Conservation (phyloP, 1,284 basidiomycete genomes). For the Irpex lacteus region DNA sequence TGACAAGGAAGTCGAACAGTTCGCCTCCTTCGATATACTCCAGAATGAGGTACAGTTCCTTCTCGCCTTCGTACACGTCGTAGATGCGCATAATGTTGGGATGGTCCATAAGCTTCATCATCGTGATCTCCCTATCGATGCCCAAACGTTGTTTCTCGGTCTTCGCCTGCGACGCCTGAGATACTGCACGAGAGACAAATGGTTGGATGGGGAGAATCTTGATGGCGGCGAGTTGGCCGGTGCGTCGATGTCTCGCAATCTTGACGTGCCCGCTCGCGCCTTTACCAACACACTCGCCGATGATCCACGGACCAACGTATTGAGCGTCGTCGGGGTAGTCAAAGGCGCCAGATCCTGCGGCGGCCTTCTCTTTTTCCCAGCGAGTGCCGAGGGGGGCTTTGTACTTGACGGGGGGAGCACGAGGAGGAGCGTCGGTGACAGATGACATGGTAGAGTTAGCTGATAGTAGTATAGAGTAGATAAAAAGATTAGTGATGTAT, state of each 20-base stretch:
- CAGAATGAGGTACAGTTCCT: slow-evolving; percentile 91
- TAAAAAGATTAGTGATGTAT: background rate
- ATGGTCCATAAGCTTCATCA: slow-evolving; percentile 99
- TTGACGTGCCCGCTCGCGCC: slow-evolving; percentile 95
- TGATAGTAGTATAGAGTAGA: slow-evolving; percentile 13
- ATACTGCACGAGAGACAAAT: slow-evolving; percentile 63
- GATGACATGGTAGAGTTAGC: slow-evolving; percentile 11
- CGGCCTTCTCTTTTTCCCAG: slow-evolving; percentile 81
- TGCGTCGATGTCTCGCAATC: slow-evolving; percentile 86
- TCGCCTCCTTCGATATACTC: slow-evolving; percentile 99
- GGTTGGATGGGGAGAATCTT: slow-evolving; percentile 95
- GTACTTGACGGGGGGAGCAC: slow-evolving; percentile 66
- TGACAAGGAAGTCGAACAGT: slow-evolving; percentile 96
- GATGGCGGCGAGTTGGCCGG: slow-evolving; percentile 93
- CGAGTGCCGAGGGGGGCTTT: slow-evolving; percentile 69
- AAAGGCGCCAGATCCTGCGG: slow-evolving; percentile 64
- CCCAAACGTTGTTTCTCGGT: slow-evolving; percentile 89
- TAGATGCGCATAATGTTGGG: slow-evolving; percentile 96
- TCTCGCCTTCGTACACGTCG: slow-evolving; percentile 95
- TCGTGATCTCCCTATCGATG: slow-evolving; percentile 96
- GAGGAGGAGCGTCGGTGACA: slow-evolving; percentile 49
- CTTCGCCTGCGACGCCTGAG: slow-evolving; percentile 73
- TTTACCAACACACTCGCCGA: slow-evolving; percentile 96
- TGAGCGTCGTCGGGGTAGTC: slow-evolving; percentile 75
- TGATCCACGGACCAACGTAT: slow-evolving; percentile 74